These are phyloP conservation scores for Pseudogymnoascus sp. DNA, from an alignment of 2,329 filamentous ascomycete genomes.

Conservation along the genomic window DNA sequence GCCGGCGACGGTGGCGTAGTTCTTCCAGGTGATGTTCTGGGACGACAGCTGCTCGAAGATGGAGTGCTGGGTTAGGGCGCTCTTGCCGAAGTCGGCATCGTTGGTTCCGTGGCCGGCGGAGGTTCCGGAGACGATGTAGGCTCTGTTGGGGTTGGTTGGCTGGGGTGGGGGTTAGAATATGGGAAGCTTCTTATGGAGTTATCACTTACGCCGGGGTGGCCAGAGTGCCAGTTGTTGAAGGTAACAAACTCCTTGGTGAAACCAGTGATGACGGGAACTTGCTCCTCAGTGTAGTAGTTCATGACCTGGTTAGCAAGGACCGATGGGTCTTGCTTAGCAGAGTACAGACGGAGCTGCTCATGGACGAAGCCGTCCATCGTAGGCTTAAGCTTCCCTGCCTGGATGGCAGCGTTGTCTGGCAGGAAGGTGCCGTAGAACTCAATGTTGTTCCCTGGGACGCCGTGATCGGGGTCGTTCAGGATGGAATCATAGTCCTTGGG, in stretches of 20 bases:
- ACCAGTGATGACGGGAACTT: slow-evolving; percentile 37
- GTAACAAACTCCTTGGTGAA: slow-evolving; percentile 38
- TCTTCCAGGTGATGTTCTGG: slow-evolving; percentile 32
- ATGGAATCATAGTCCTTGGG: slow-evolving; percentile 38
- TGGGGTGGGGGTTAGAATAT: slow-evolving; percentile 19
- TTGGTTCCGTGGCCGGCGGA: slow-evolving; percentile 30
- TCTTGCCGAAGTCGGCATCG: slow-evolving; percentile 25
- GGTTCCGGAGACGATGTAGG: slow-evolving; percentile 29
- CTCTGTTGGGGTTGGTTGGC: slow-evolving; percentile 40
- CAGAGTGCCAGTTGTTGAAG: slow-evolving; percentile 42
- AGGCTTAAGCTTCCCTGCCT: slow-evolving; percentile 29
- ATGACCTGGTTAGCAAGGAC: slow-evolving; percentile 35
- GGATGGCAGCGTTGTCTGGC: slow-evolving; percentile 35
- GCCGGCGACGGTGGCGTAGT: slow-evolving; percentile 32
- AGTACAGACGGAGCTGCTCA: slow-evolving; percentile 36
- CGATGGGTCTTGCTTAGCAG: slow-evolving; percentile 29
- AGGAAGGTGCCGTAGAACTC: slow-evolving; percentile 38
- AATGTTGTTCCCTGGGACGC: slow-evolving; percentile 38
- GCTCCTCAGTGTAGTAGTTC: slow-evolving; percentile 39
- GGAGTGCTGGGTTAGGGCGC: slow-evolving; percentile 28
- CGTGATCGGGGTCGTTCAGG: slow-evolving; percentile 38
- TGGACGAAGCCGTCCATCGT: slow-evolving; percentile 37
- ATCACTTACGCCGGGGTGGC: slow-evolving; percentile 36
- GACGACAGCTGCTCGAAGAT: slow-evolving; percentile 37
- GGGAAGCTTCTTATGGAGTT: not conserved